phyloP scores from a whole-genome alignment of 2,329 filamentous ascomycete genomes.

The Alternaria tenuissima region DNA sequence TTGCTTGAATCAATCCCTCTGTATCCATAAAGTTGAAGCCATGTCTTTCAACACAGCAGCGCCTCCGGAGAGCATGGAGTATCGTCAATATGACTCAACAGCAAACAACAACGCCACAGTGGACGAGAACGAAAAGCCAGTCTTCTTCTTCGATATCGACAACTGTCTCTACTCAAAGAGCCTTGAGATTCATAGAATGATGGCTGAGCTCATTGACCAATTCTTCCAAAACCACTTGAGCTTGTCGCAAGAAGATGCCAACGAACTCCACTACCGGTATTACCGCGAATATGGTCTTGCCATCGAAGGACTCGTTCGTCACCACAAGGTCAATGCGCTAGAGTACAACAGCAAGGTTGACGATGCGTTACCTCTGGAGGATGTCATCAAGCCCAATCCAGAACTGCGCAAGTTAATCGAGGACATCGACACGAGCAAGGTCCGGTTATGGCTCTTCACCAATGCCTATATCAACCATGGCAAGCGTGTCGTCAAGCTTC shows the following conservation, averaged over 20 bases:
- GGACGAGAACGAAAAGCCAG: constrained; percentile 53
- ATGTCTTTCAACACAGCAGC: constrained; percentile 18
- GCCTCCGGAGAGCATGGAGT: constrained; percentile 14
- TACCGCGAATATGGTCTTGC: constrained; percentile 97
- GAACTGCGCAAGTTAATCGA: constrained; percentile 77
- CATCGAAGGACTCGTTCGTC: constrained; percentile 90
- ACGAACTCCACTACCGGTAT: constrained; percentile 85
- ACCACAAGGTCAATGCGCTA: constrained; percentile 93
- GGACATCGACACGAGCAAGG: constrained; percentile 83
- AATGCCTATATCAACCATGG: constrained; percentile 95
- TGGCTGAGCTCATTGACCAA: constrained; percentile 81
- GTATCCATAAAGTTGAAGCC: too few species aligned
- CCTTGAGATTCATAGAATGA: constrained; percentile 84
- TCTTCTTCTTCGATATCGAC: constrained; percentile 92
- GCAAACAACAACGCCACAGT: constrained; percentile 27
- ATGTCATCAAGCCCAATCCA: constrained; percentile 80
- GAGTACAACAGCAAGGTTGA: constrained; percentile 96
- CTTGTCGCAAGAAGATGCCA: constrained; percentile 79
- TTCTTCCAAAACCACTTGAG: constrained; percentile 75
- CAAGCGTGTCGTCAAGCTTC: constrained; percentile 78
- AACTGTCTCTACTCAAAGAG: constrained; percentile 95
- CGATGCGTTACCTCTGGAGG: constrained; percentile 88
- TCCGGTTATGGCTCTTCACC: constrained; percentile 92
- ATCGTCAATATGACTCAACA: constrained; percentile 13
- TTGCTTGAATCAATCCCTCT: neutral